These are phyloP conservation scores for Hymenotorrendiella dingleyae DNA, from an alignment of 2,329 filamentous ascomycete species.

Conservation along the genomic window DNA sequence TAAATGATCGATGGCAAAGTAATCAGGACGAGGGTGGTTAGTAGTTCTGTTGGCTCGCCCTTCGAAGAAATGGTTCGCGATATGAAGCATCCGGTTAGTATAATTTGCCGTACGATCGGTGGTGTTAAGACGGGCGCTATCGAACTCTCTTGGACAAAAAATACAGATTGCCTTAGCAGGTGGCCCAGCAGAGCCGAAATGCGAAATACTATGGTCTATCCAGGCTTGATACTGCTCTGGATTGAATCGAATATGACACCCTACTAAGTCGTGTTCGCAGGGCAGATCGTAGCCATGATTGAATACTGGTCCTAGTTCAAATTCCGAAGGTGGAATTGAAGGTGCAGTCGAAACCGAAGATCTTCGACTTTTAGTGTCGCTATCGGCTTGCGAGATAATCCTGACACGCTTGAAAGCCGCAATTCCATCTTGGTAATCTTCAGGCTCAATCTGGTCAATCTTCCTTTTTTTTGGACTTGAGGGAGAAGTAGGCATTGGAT, in stretches of 20 bases:
- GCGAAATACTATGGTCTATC: constrained; percentile 39
- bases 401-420: no score
- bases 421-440: no score
- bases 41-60: neutral
- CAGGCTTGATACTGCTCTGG: constrained; percentile 36
- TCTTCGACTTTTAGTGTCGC: neutral
- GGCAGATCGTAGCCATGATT: constrained; percentile 15
- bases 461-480: no score
- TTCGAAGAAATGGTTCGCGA: constrained; percentile 36
- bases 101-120: constrained; percentile 16
- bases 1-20: constrained; percentile 36
- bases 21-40: constrained; percentile 35
- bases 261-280: constrained; percentile 21
- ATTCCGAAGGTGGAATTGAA: neutral
- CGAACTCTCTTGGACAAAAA: constrained; percentile 39
- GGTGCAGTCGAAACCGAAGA: neutral
- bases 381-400: neutral
- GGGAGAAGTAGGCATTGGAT: no score
- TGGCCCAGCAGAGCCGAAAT: constrained; percentile 33
- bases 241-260: constrained; percentile 36
- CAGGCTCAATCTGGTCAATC: no score
- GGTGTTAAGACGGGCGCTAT: constrained; percentile 5
- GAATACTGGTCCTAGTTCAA: neutral
- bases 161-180: constrained; percentile 38
- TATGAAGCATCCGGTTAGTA: constrained; percentile 42